Percentiles rank a stretch among this genome's conserved stretches.
These are phyloP conservation scores for Arthrobotrys megalospora DNA, from an alignment of 2,329 filamentous ascomycete genomes.

Conservation along the genomic window DNA sequence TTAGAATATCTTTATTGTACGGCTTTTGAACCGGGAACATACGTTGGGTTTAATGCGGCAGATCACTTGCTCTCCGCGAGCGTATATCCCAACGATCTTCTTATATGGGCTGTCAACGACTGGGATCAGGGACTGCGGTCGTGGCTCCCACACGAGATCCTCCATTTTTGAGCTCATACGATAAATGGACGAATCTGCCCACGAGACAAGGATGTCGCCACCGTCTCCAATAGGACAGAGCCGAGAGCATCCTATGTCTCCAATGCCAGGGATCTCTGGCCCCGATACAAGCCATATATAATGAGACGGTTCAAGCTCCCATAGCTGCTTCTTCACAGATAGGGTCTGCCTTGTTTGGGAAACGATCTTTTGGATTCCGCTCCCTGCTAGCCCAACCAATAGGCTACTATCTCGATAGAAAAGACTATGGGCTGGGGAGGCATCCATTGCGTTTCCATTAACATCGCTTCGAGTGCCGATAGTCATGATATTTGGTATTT, in stretches of 20 bases:
- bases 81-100: constrained; percentile 33
- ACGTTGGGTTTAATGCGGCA: constrained; percentile 46
- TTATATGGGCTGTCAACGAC: constrained; percentile 7
- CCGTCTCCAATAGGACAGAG: constrained; percentile 46
- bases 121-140: constrained; percentile 29
- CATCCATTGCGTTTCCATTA: neutral
- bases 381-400: constrained; percentile 45
- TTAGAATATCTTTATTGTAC: neutral
- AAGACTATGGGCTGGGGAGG: constrained; percentile 37
- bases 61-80: constrained; percentile 46
- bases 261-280: constrained; percentile 25
- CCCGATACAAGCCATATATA: constrained; percentile 33
- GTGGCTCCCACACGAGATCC: constrained; percentile 51
- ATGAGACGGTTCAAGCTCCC: constrained; percentile 37
- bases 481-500: constrained; percentile 42
- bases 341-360: constrained; percentile 12
- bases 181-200: constrained; percentile 55
- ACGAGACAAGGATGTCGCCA: constrained; percentile 50
- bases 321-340: constrained; percentile 30
- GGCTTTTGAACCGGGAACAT: neutral
- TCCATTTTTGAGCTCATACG: constrained; percentile 33
- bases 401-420: constrained; percentile 42
- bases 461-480: constrained; percentile 40
- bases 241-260: constrained; percentile 21
- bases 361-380: constrained; percentile 43